Conservation (phyloP, 805 yeast genomes). For the Metschnikowia gelsemii region DNA sequence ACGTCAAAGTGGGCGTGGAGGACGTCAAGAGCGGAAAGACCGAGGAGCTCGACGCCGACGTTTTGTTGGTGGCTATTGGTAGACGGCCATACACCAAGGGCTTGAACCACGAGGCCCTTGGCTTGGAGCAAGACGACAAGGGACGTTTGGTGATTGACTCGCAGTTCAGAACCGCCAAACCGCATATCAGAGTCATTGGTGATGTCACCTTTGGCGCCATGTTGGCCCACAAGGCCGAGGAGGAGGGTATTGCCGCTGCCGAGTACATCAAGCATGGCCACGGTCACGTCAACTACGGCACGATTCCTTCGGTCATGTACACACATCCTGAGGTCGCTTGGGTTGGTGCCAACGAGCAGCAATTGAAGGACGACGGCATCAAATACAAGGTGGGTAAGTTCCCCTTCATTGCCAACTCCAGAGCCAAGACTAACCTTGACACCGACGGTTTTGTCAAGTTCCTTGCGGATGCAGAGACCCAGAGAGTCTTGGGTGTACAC, state of each 20-base stretch:
- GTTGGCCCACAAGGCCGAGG: slow-evolving; percentile 99
- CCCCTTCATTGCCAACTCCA: slow-evolving; percentile 98
- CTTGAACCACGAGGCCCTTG: slow-evolving; percentile 82
- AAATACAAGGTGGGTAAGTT: slow-evolving; percentile 93
- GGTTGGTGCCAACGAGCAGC: slow-evolving; percentile 97
- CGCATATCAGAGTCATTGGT: slow-evolving; percentile 96
- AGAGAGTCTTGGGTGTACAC: slow-evolving; percentile 94
- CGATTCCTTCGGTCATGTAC: slow-evolving; percentile 98
- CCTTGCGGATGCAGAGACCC: slow-evolving; percentile 94
- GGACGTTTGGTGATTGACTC: slow-evolving; percentile 94
- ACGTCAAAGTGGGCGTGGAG: slow-evolving; percentile 84
- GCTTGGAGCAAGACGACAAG: slow-evolving; percentile 85
- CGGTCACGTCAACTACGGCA: slow-evolving; percentile 98
- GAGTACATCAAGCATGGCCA: slow-evolving; percentile 91
- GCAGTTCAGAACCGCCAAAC: slow-evolving; percentile 86
- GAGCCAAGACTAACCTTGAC: slow-evolving; percentile 97
- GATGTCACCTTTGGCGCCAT: slow-evolving; percentile 98
- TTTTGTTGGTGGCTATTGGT: slow-evolving; percentile 94
- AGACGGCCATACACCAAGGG: slow-evolving; percentile 97
- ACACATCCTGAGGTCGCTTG: slow-evolving; percentile 99
- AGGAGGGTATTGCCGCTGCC: slow-evolving; percentile 98
- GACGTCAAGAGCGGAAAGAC: slow-evolving; percentile 82
- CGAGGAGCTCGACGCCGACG: slow-evolving; percentile 83
- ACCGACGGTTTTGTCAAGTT: slow-evolving; percentile 97
- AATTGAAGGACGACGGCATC: slow-evolving; percentile 88